Evolutionary conservation across 176 grass and related monocot genomes (phyloP), one percentile per base, ranked within the genome.

Genomic region (Aechmea fasciata): DNA sequence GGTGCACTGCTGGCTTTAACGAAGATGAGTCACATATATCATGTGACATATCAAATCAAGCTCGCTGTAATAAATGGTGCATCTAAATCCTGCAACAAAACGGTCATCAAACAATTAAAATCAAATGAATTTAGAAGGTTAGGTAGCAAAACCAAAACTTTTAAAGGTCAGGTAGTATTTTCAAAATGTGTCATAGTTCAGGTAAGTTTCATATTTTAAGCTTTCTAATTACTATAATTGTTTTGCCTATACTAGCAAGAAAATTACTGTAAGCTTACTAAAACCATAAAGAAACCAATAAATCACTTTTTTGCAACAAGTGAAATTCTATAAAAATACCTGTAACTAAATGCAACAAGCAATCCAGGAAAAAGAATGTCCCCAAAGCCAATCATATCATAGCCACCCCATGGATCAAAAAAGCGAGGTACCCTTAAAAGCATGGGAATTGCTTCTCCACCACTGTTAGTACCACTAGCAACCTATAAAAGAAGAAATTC

Each of bases 371-470:
- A 97, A 67, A 92, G 82, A 79, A 97, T 92, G 72, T 97, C 93
- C 52, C 93, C 93, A 77, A 96, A 96, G 69, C 93, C 93, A 77
- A 96, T 96, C 93, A 96, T 96, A 73, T 96, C 93, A 26, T 96
- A 92, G 51, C 93, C 93, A 80, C 89, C 93, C 93, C 93, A 96
- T 73, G 93, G 88, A 87, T 97, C 93, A 87, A 92, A 92, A 77
- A 97, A 90, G 26, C 93, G 85, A 73, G 93, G 93, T 66, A 97
- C 86, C 66, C 78, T 87, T 73, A 97, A 77, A 48, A 97, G 86
- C 93, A 97, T 97, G 20, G 93, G 93, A 73, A 97, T 92, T 65
- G 93, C 28, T 97, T 97, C 86, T 52, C 84, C 84, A 49, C 93
- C 93, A 57, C 83, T 77, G 51, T 75, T 83, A 54, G 92, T 89